Evolutionary conservation across 306 rosid genomes (phyloP).

Genomic region (Quercus wislizeni): DNA sequence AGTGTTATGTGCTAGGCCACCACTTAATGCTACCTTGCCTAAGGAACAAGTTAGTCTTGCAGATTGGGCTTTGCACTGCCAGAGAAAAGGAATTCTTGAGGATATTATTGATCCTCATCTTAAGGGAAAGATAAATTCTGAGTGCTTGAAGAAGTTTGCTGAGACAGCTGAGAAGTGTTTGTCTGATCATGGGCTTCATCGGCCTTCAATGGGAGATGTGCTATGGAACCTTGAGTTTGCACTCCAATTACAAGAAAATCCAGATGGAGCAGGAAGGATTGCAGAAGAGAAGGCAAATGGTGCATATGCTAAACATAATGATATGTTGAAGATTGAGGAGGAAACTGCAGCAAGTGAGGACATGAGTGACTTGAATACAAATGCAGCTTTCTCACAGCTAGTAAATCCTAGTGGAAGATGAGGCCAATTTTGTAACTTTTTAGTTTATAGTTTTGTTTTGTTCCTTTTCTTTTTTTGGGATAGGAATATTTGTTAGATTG

Average conservation of each 20-base stretch:
- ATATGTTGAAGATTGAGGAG: constrained; percentile 10
- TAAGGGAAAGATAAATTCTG: constrained; percentile 14
- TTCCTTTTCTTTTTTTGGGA: not conserved
- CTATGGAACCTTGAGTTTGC: constrained; percentile 51
- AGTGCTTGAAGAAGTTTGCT: constrained; percentile 29
- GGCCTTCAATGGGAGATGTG: constrained; percentile 51
- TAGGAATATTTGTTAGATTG: constrained; percentile 7
- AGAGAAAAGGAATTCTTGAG: constrained; percentile 22
- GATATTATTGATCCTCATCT: constrained; percentile 38
- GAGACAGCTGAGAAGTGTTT: constrained; percentile 44
- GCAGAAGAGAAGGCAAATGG: constrained; percentile 25
- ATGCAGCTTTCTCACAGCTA: constrained; percentile 28
- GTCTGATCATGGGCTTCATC: constrained; percentile 32
- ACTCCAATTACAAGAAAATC: constrained; percentile 37
- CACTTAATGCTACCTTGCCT: constrained; percentile 37
- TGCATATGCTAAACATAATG: constrained; percentile 19
- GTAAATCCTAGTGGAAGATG: constrained; percentile 36
- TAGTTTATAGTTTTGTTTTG: not conserved
- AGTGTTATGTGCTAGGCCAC: constrained; percentile 45
- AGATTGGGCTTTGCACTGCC: constrained; percentile 37
- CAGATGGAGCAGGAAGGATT: constrained; percentile 13
- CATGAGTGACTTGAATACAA: constrained; percentile 9
- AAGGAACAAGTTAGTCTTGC: constrained; percentile 46
- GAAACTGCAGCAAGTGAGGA: constrained; percentile 1
- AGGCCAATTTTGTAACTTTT: not conserved